Conservation (phyloP, 2,329 filamentous ascomycete species). For the Dactylellina haptotyla region DNA sequence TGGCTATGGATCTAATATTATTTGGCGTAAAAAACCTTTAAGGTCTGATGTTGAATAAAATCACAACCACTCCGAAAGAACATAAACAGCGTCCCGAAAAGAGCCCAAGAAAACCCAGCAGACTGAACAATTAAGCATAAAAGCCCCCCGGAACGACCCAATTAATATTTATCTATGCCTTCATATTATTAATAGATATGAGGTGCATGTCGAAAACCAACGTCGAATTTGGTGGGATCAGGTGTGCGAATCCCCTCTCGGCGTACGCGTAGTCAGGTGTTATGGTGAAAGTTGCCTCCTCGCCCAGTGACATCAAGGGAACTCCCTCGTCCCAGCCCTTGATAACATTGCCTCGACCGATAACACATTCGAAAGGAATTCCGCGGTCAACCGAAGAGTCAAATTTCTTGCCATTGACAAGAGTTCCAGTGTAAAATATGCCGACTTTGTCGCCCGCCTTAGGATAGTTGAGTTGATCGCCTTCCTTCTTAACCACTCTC, state of each 20-base stretch:
- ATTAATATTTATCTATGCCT: no score
- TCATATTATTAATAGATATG: conserved; percentile 72
- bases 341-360: conserved; percentile 87
- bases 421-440: conserved; percentile 91
- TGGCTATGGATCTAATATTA: no score
- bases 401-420: conserved; percentile 83
- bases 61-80: no score
- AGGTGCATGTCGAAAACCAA: conserved; percentile 91
- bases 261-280: conserved; percentile 63
- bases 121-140: no score
- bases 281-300: conserved; percentile 87
- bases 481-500: conserved; percentile 69
- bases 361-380: conserved; percentile 75
- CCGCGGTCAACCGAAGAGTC: conserved; percentile 83
- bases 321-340: conserved; percentile 90
- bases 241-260: conserved; percentile 1
- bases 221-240: conserved; percentile 54
- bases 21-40: no score
- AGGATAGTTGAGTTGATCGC: conserved; percentile 73
- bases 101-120: no score
- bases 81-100: no score
- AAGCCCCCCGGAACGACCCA: neutral
- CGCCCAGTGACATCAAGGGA: conserved; percentile 83
- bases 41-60: no score
- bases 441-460: conserved; percentile 75